Evolutionary conservation across 148 eudicot species (phyloP), one percentile per base, ranked within the genome.

Genomic region (Hydrangea macrophylla): DNA sequence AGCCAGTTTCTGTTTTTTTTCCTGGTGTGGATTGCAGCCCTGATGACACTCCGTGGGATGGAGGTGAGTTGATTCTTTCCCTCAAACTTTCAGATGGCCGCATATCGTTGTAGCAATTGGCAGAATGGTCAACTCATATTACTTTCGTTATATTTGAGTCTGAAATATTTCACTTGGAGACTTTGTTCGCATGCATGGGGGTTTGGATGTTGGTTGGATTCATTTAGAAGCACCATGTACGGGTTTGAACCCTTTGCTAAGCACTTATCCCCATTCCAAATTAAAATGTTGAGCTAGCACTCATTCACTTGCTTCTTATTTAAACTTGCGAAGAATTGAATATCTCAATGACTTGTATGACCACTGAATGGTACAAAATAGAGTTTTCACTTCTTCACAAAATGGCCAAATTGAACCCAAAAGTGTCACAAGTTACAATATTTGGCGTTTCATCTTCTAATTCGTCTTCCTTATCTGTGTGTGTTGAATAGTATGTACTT

Each of bases 1-100:
- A 71, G 45, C 42, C 40, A 45, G 36, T 66, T 60, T 65, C 24
- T 61, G 62, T 42, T 44, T 73, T 40, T 30, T 10, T 73, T 62
- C 76, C 51, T 75, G 54, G 62, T 58, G 72, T 60, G 40, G 37
- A 64, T 77, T 70, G 80, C 85, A 82, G 85, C 55, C 85, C 85
- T 33, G 85, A 82, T 73, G 85, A 82, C 67, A 82, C 85, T 65
- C 82, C 85, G 0, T 82, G 85, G 85, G 85, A 82, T 45, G 85
- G 85, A 82, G 85, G 85, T 82, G 70, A 79, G 85, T 65, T 45
- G 25, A n/a, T 60, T 59, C 37, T 30, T 69, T 12, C 24, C 6
- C 24, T 59, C 40, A 59, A 59, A 24, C 23, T 58, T 58, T 58
- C 13, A 20, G 31, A 18, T 36, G 20, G 33, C n/a, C n/a, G n/a